Conservation (phyloP, 192 early-diverging fungal genomes). For the Coemansia sp. region DNA sequence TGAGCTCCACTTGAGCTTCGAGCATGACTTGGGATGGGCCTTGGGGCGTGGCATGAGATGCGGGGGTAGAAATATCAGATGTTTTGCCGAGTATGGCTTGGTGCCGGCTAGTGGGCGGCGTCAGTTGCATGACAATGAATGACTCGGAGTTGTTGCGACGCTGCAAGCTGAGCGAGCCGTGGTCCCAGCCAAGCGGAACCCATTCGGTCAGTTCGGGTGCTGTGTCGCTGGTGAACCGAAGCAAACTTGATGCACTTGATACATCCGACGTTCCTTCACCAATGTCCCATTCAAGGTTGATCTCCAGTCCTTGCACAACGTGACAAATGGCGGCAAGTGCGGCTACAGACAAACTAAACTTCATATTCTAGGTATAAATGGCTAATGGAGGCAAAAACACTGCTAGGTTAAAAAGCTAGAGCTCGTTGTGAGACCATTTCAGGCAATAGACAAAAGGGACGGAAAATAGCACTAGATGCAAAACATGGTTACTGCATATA, state of each 20-base stretch:
- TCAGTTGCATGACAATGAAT: conserved; percentile 33
- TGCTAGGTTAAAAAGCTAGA: no score
- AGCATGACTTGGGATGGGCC: conserved; percentile 31
- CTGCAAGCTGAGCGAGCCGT: conserved; percentile 38
- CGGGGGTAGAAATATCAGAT: conserved; percentile 13
- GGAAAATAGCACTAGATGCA: no score
- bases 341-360: no score
- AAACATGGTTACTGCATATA: no score
- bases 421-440: no score
- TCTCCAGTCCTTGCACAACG: conserved; percentile 9
- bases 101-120: conserved; percentile 23
- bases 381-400: no score
- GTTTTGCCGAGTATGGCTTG: conserved; percentile 27
- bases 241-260: conserved; percentile 30
- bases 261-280: conserved; percentile 16
- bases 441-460: no score
- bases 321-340: no score
- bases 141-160: conserved; percentile 15
- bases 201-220: conserved; percentile 41
- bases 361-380: no score
- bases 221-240: conserved; percentile 41
- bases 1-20: conserved; percentile 20
- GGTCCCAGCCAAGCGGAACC: conserved; percentile 37
- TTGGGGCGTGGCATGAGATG: conserved; percentile 16
- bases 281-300: conserved; percentile 36